Conservation (phyloP, 1,284 basidiomycete genomes). For the Ganoderma sinense region DNA sequence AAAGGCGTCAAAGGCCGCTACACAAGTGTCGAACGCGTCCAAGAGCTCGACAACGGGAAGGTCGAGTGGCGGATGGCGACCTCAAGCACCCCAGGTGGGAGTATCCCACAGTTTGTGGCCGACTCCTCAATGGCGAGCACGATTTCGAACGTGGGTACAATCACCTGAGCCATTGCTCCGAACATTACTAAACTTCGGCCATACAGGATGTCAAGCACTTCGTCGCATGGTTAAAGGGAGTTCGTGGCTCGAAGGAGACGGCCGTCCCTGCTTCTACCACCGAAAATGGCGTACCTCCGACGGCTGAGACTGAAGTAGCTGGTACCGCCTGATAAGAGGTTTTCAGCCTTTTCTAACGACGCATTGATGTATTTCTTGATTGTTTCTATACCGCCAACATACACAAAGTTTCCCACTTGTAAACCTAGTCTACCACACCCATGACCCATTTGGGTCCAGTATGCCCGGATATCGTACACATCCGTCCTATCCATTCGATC, state of each 20-base stretch:
- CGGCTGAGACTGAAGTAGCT: conserved; percentile 13
- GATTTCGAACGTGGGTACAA: conserved; percentile 62
- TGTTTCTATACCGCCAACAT: background rate
- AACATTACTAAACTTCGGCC: background rate
- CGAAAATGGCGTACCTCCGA: background rate
- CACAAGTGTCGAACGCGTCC: conserved; percentile 70
- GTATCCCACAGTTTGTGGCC: conserved; percentile 67
- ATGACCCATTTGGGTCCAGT: background rate
- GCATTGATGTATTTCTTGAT: background rate
- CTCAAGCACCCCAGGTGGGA: conserved; percentile 75
- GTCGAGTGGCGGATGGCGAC: conserved; percentile 85
- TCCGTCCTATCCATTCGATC: conserved; percentile 24
- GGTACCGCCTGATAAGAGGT: conserved; percentile 4
- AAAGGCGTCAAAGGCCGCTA: conserved; percentile 76
- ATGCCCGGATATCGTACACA: conserved; percentile 4
- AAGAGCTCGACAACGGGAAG: conserved; percentile 67
- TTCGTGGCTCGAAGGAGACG: background rate
- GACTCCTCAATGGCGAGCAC: conserved; percentile 66
- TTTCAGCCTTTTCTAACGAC: background rate
- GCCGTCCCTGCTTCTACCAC: background rate
- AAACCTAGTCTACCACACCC: background rate
- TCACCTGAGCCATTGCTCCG: background rate
- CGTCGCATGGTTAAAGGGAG: conserved; percentile 50
- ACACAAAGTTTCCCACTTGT: background rate
- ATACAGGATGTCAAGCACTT: conserved; percentile 75